Base-by-base conservation (phyloP, 495 filamentous ascomycete species). In the Neurospora hispaniola region DNA sequence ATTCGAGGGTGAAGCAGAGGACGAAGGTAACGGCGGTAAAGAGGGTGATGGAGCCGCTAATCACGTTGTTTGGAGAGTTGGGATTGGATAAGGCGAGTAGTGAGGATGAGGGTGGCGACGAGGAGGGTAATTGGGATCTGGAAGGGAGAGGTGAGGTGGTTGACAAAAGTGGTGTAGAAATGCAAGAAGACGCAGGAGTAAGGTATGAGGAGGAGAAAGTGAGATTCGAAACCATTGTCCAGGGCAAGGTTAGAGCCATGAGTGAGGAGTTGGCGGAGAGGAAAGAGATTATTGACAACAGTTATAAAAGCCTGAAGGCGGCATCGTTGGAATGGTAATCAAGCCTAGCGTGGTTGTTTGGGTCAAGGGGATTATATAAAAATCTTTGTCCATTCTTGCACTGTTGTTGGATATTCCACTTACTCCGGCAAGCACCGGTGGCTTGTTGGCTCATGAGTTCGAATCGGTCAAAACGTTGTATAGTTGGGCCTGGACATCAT, bases 1-100 rank as follows among this genome's bases (percentile, higher is more conserved):
- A 98, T 79, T 91, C 91, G 2, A 83, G 96, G 70, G 88, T 91
- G 12, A 91, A 91, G 81, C 90, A 94, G 81, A 79, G 80, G 72
- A 85, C 90, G 12, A 81, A 85, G 79, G 84, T 92, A 74, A 85
- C 83, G 71, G 88, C 85, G 73, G 86, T 90, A 75, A 89, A 78
- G 81, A 79, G 79, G 35, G 81, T 87, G 40, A 79, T 88, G 41
- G 87, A 84, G 76, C 89, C 88, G 39, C 85, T 89, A 5, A 80
- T 92, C 11, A 79, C 83, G 75, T 78, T 86, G 71, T 80, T 94
- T 72, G 84, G 86, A 72, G 83, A 86, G 54, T 70, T 73, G 72
- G 80, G 77, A 48, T 75, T 85, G 73, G 79, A 80, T 48, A 66
- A 66, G 14, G 54, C 2, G 16, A 12, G 27, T 85, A 82, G 85